Evolutionary conservation across 176 grass and related monocot species (phyloP).

Genomic region (Areca catechu): DNA sequence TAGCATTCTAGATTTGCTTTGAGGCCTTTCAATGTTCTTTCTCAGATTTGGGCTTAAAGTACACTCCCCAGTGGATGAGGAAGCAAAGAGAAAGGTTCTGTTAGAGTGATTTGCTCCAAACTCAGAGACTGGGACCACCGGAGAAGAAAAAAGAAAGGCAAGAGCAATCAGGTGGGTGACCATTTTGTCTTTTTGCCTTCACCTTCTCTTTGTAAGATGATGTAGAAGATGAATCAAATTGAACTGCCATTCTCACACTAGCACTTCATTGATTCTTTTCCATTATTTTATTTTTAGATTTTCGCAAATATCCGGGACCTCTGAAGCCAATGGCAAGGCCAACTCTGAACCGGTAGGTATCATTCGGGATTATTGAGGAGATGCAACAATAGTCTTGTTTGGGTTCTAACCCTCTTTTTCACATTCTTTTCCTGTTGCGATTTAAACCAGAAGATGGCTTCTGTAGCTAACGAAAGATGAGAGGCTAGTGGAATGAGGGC

Average conservation of each 20-base stretch:
- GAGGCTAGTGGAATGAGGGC: too few species aligned
- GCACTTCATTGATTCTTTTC: not conserved
- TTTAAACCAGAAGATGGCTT: too few species aligned
- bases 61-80: constrained; percentile 30
- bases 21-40: not conserved
- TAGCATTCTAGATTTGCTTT: not conserved
- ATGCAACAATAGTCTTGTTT: too few species aligned
- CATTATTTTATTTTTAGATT: constrained; percentile 39
- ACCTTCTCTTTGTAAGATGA: too few species aligned
- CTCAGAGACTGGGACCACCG: constrained; percentile 37
- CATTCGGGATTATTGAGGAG: constrained; percentile 4
- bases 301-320: constrained; percentile 30
- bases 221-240: too few species aligned
- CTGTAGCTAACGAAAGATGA: too few species aligned
- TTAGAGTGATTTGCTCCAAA: constrained; percentile 67
- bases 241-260: too few species aligned
- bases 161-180: constrained; percentile 55
- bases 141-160: constrained; percentile 90
- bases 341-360: constrained; percentile 47
- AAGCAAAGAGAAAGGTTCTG: constrained; percentile 82
- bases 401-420: too few species aligned
- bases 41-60: constrained; percentile 63
- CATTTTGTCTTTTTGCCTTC: too few species aligned
- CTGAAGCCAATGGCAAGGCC: constrained; percentile 34
- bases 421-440: too few species aligned